Evolutionary conservation across 805 yeast genomes (phyloP).

Genomic region (Blastobotrys robertii): DNA sequence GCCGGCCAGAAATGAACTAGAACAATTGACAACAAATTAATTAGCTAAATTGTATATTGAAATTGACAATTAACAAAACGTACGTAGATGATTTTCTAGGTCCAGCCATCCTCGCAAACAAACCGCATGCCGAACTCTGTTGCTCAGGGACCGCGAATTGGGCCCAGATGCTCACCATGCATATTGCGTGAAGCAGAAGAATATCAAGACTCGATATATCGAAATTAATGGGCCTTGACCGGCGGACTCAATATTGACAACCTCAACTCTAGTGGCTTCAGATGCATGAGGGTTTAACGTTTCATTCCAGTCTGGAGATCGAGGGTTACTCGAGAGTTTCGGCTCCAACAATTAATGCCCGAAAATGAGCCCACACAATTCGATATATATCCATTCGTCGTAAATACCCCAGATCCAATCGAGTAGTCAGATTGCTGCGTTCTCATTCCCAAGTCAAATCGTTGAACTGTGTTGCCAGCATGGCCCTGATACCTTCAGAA

Average conservation of each 20-base stretch:
- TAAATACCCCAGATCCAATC: slow-evolving; percentile 29
- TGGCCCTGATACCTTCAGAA: slow-evolving; percentile 23
- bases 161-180: slow-evolving; percentile 1
- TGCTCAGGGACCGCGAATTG: not conserved
- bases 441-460: slow-evolving; percentile 23
- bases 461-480: slow-evolving; percentile 21
- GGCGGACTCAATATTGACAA: slow-evolving; percentile 3
- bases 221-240: slow-evolving; percentile 9
- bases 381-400: slow-evolving; percentile 23
- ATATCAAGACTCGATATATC: slow-evolving; percentile 23
- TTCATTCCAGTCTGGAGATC: slow-evolving; percentile 21
- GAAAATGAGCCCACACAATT: slow-evolving; percentile 29
- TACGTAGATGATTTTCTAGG: slow-evolving; percentile 15
- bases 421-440: slow-evolving; percentile 19
- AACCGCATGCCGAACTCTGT: slow-evolving; percentile 21
- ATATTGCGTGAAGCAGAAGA: slow-evolving; percentile 23
- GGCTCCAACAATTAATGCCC: slow-evolving; percentile 29
- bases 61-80: no score
- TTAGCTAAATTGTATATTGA: no score
- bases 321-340: slow-evolving; percentile 27
- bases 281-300: slow-evolving; percentile 22
- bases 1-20: no score
- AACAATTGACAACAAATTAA: no score
- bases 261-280: slow-evolving; percentile 15
- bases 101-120: slow-evolving; percentile 11